These are phyloP conservation scores for Rhodomyrtus tomentosa DNA, from an alignment of 345 rosid genomes.

Conservation along the genomic window DNA sequence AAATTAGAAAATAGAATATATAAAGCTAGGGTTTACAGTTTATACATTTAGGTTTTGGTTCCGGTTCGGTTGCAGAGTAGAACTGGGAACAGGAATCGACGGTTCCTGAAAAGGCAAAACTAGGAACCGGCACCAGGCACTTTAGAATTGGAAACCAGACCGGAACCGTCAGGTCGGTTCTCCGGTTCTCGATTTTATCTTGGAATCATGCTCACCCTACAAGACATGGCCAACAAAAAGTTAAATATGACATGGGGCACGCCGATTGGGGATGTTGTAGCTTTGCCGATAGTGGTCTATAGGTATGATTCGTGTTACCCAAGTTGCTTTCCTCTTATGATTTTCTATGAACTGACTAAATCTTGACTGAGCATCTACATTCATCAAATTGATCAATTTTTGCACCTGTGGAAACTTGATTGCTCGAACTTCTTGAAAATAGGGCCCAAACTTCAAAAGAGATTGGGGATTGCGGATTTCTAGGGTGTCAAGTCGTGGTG, in stretches of 20 bases:
- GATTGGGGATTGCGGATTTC: background rate
- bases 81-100: too few relatives aligned
- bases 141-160: too few relatives aligned
- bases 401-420: background rate
- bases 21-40: too few relatives aligned
- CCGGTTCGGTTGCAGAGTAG: too few relatives aligned
- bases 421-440: background rate
- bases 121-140: too few relatives aligned
- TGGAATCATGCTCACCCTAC: too few relatives aligned
- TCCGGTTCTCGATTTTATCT: too few relatives aligned
- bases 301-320: background rate
- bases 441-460: background rate
- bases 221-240: background rate
- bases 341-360: background rate
- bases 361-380: background rate
- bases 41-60: too few relatives aligned
- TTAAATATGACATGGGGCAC: background rate
- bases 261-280: background rate
- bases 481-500: background rate
- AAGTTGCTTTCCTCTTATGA: background rate
- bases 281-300: background rate
- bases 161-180: too few relatives aligned
- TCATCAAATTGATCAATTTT: background rate
- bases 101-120: too few relatives aligned
- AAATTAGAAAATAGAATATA: too few relatives aligned